Conservation (phyloP, 495 filamentous ascomycete species). For the Aspergillus baeticus region DNA sequence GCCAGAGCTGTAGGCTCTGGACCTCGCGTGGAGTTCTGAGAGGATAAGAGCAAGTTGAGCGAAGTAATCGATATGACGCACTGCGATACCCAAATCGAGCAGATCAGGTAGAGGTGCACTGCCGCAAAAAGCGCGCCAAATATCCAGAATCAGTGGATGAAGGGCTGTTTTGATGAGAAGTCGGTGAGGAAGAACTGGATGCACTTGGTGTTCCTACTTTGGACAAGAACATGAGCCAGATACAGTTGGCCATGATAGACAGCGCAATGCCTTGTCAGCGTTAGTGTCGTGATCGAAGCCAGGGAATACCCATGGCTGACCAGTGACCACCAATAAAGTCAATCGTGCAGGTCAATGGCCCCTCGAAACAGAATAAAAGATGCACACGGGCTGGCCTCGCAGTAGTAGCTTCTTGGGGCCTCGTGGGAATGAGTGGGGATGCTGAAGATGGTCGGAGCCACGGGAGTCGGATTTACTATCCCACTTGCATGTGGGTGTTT, state of each 20-base stretch:
- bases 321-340: background rate
- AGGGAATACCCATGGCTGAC: background rate
- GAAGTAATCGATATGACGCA: background rate
- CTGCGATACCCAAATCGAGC: background rate
- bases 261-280: background rate
- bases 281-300: background rate
- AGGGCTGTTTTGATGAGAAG: background rate
- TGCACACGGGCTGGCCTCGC: background rate
- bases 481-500: background rate
- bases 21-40: background rate
- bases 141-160: background rate
- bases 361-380: background rate
- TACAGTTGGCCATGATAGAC: background rate
- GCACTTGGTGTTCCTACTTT: background rate
- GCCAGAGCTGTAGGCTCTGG: background rate
- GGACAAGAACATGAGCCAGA: background rate
- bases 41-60: too few relatives aligned
- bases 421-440: background rate
- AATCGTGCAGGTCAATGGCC: background rate
- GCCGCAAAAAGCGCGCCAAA: conserved; percentile 2
- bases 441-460: conserved; percentile 1
- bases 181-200: conserved; percentile 2
- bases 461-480: background rate
- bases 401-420: background rate
- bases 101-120: background rate